Evolutionary conservation across 73 alveolate genomes (phyloP), one percentile per base, ranked within the genome.

Genomic region (Halteria grandinella): DNA sequence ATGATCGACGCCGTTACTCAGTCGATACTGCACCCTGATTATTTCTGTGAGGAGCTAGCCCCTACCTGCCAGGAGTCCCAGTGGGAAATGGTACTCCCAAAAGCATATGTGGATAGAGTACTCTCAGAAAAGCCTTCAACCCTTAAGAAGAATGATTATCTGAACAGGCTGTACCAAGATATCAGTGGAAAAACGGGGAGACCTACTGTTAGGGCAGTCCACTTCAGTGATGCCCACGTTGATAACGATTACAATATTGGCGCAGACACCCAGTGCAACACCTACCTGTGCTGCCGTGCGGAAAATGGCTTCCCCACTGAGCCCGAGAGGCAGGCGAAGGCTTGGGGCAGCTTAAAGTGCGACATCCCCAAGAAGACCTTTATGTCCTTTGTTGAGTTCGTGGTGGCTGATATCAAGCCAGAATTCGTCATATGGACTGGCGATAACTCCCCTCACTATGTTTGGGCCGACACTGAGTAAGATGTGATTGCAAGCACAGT

Each of bases 371-470:
- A 79, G 7, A 5, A 7, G 15, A 69, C 74, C 17, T 45, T 60
- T 7, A 72, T 43, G 14, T 18, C n/a, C 17, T 44, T 57, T 45
- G 53, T 75, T 1, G 33, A 75, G 12, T 75, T 41, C 43, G 62
- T 75, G 8, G 58, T 17, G 23, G 18, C 74, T 31, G 27, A 14
- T 4, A 12, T 89, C 44, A 40, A 88, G 55, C 94, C 97, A 0
- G 94, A 91, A 55, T 63, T 91, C 41, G 50, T 91, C 54, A 57
- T 91, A 14, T 91, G 97, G 97, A 88, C 97, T 36, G 97, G 97
- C 51, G 97, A 91, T 74, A 91, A 83, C 75, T 55, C 87, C 6
- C 94, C 95, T 8, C 97, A 91, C 70, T 73, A 80, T 49, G 21
- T 36, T 11, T 43, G 33, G 29, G 27, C 50, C 17, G 17, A 10